Conservation (phyloP, 2,329 filamentous ascomycete species). For the Exutisphaerella laricina region DNA sequence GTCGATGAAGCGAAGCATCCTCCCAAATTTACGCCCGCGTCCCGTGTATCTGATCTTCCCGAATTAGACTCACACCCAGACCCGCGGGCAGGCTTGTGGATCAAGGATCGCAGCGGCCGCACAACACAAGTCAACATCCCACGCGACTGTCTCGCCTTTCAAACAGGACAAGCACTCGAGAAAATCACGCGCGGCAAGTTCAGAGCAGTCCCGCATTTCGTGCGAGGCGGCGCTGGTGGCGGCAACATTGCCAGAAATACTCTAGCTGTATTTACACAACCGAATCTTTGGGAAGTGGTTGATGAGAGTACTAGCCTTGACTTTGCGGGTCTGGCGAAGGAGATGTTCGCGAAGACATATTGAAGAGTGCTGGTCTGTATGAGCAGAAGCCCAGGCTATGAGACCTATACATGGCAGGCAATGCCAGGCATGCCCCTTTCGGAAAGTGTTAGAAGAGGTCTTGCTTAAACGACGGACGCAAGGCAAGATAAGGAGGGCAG, state of each 20-base stretch:
- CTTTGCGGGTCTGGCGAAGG: slow-evolving; percentile 20
- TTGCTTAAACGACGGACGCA: no score
- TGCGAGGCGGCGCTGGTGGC: slow-evolving; percentile 55
- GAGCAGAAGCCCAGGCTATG: no score
- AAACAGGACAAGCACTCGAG: slow-evolving; percentile 89
- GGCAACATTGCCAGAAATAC: slow-evolving; percentile 60
- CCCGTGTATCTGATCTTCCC: slow-evolving; percentile 41
- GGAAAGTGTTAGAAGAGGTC: no score
- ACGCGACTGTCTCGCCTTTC: slow-evolving; percentile 85
- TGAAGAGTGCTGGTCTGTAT: no score
- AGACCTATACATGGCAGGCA: no score
- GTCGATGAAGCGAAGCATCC: slow-evolving; percentile 63
- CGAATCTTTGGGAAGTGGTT: slow-evolving; percentile 76
- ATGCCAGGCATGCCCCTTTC: no score
- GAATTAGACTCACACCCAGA: slow-evolving; percentile 77
- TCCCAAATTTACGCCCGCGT: slow-evolving; percentile 22
- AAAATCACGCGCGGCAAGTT: slow-evolving; percentile 87
- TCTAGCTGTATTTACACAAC: slow-evolving; percentile 93
- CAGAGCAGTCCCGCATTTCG: slow-evolving; percentile 93
- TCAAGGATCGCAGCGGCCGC: slow-evolving; percentile 74
- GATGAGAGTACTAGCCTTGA: slow-evolving; percentile 54
- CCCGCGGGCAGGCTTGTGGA: slow-evolving; percentile 83
- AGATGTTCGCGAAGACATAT: slow-evolving; percentile 21
- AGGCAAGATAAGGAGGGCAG: no score
- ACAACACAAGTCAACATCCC: slow-evolving; percentile 92